Evolutionary conservation across 352 stramenopile species (phyloP).

Genomic region (Pythium monospermum): DNA sequence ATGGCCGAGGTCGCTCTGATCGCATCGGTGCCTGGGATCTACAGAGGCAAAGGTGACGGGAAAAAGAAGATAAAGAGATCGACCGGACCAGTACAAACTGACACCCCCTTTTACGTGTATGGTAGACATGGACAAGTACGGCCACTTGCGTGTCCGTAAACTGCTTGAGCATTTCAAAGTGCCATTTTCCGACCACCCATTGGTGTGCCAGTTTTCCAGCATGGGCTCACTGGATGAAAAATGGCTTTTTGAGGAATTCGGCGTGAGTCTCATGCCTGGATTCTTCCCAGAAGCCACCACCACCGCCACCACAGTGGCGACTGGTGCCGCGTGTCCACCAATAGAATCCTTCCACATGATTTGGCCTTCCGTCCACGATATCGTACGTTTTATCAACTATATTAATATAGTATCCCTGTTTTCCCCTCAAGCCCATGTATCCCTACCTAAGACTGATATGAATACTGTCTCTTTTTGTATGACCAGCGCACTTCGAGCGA

Average conservation of each 20-base stretch:
- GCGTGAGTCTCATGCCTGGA: constrained; percentile 48
- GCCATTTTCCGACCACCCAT: constrained; percentile 44
- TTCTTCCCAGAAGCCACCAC: no score
- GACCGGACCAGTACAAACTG: no score
- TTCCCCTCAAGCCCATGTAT: no score
- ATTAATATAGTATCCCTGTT: neutral
- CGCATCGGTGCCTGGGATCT: constrained; percentile 58
- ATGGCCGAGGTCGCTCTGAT: constrained; percentile 50
- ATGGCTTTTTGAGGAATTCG: constrained; percentile 78
- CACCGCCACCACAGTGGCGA: constrained; percentile 25
- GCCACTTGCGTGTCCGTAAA: constrained; percentile 55
- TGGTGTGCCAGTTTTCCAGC: constrained; percentile 83
- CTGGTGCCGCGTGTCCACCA: constrained; percentile 22
- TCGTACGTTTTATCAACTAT: constrained; percentile 35
- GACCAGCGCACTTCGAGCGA: constrained; percentile 74
- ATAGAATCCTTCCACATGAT: constrained; percentile 68
- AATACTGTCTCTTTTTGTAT: no score
- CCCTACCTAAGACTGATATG: no score
- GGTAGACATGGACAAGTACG: constrained; percentile 79
- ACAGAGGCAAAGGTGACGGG: constrained; percentile 72
- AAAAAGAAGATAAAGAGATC: no score
- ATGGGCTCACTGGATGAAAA: constrained; percentile 76
- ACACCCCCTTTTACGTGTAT: no score
- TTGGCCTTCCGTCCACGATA: constrained; percentile 74
- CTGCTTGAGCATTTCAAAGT: constrained; percentile 47